Evolutionary conservation across 139 green algal species (phyloP), one percentile per base, ranked within the genome.

Genomic region (Eudorina sp.): DNA sequence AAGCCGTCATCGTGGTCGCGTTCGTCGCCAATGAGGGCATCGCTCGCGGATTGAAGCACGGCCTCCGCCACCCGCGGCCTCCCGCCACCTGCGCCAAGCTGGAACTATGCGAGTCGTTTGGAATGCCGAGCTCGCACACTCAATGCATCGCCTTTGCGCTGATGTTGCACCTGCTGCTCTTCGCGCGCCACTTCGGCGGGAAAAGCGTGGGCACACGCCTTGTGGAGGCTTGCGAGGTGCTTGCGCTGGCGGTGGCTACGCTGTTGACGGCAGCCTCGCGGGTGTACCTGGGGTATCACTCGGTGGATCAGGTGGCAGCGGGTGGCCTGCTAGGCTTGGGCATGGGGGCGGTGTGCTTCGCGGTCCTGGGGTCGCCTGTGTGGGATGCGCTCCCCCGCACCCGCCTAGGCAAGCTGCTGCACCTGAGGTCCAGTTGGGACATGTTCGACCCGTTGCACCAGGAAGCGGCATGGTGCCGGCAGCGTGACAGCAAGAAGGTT

Each of bases 81-180:
- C 21, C 41, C 72, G 80, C 53, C 3, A 84, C 55, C 31, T 93
- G 91, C 64, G 36, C 41, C 8, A 53, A 76, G 74, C 85, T 94
- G 43, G n/a, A 89, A 29, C 11, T 92, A 41, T 94, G 92, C 77
- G 55, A 94, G 48, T 91, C 87, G 1, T 84, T 86, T 48, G 92
- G 92, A 64, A 93, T 94, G 90, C 92, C 92, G 0, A 92, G 87
- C n/a, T 92, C 87, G 13, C 92, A 93, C 76, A 91, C 86, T 0
- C 48, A 66, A 23, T 90, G 77, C 69, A 93, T 93, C 11, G 72
- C 76, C 27, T 93, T 92, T 40, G 73, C 16, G 3, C 23, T 80
- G 1, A 25, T 27, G 8, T 4, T 88, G 21, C 82, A 88, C 23
- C 16, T 45, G 46, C 16, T 88, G 21, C 68, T 88, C 7, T 25